These are phyloP conservation scores for Naganishia randhawae DNA, from an alignment of 768 basidiomycete genomes.

Conservation along the genomic window DNA sequence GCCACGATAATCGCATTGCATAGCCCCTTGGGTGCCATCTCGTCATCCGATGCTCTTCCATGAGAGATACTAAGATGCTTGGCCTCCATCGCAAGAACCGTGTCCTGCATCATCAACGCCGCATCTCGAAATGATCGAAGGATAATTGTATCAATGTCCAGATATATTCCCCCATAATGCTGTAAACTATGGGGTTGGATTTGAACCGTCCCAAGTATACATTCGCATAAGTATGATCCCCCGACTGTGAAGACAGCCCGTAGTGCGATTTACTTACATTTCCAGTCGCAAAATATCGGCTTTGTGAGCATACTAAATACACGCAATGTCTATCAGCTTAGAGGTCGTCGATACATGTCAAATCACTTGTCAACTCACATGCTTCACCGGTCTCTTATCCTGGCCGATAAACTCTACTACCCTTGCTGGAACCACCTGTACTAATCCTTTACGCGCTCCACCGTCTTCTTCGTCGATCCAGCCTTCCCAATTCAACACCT, in stretches of 20 bases:
- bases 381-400: slow-evolving; percentile 35
- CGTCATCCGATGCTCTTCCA: slow-evolving; percentile 32
- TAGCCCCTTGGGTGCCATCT: slow-evolving; percentile 44
- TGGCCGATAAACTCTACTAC: slow-evolving; percentile 38
- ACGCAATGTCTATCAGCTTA: not conserved
- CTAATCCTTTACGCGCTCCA: slow-evolving; percentile 21
- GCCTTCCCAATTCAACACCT: slow-evolving; percentile 38
- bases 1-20: slow-evolving; percentile 46
- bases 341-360: not conserved
- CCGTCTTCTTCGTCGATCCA: slow-evolving; percentile 31
- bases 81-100: slow-evolving; percentile 44
- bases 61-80: slow-evolving; percentile 30
- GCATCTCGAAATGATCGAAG: slow-evolving; percentile 35
- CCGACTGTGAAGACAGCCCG: not conserved
- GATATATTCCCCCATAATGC: slow-evolving; percentile 44
- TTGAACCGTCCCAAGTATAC: not conserved
- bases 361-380: slow-evolving; percentile 33
- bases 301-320: slow-evolving; percentile 43
- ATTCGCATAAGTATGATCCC: not conserved
- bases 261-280: slow-evolving; percentile 33
- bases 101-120: slow-evolving; percentile 38
- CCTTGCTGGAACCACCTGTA: slow-evolving; percentile 39
- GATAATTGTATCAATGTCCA: slow-evolving; percentile 48
- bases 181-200: slow-evolving; percentile 29
- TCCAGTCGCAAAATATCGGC: slow-evolving; percentile 46